Percentiles rank a stretch among this genome's conserved stretches.
Evolutionary conservation across 2,329 filamentous ascomycete species (phyloP).

Genomic region (Sclerotinia glacialis): DNA sequence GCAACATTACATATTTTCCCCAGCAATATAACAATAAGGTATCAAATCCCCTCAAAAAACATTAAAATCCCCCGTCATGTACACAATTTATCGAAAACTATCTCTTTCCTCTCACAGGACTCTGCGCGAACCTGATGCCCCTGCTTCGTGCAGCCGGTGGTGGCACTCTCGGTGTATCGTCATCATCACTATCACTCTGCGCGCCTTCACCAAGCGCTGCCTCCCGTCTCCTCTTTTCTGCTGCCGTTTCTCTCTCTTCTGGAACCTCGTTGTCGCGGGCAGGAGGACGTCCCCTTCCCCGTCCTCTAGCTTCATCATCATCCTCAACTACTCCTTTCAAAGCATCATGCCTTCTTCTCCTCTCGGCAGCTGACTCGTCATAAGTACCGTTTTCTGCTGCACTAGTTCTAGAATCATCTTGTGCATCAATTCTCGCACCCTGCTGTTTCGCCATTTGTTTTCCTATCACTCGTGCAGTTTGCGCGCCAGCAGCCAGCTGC

Average conservation of each 20-base stretch:
- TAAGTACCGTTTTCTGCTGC: neutral
- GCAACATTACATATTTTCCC: conserved; percentile 6
- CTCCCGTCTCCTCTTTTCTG: conserved; percentile 69
- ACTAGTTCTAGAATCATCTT: neutral
- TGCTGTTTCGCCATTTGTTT: conserved; percentile 29
- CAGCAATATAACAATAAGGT: neutral
- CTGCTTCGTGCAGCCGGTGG: conserved; percentile 32
- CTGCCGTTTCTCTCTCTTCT: conserved; percentile 59
- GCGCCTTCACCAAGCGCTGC: conserved; percentile 64
- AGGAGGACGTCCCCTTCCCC: conserved; percentile 42
- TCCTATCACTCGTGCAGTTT: conserved; percentile 26
- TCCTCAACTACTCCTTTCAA: conserved; percentile 46
- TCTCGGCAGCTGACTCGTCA: conserved; percentile 46
- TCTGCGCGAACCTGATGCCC: conserved; percentile 40
- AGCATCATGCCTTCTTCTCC: conserved; percentile 60
- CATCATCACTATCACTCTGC: conserved; percentile 34
- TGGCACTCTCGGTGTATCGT: conserved; percentile 37
- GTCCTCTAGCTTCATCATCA: conserved; percentile 25
- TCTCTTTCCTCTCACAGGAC: conserved; percentile 34
- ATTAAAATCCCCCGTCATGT: neutral
- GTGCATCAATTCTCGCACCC: conserved; percentile 24
- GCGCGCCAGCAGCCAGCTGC: conserved; percentile 23
- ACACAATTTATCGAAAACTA: neutral
- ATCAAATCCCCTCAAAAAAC: conserved; percentile 11
- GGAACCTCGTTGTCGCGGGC: neutral